phyloP scores from a whole-genome alignment of 805 yeast species.

The Spencermartinsiella europaea region DNA sequence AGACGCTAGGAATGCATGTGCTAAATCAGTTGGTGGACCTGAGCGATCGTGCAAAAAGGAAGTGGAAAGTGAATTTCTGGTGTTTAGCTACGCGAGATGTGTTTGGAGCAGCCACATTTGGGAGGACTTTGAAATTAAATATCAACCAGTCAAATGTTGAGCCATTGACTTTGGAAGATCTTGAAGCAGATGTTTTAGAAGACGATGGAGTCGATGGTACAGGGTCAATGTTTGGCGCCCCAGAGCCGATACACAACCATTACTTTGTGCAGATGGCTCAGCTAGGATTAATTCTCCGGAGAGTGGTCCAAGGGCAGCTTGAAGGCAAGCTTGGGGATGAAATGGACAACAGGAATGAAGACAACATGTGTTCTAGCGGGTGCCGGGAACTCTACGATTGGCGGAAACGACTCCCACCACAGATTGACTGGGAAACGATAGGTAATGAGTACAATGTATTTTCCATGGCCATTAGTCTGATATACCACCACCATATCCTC shows the following conservation, averaged over 20 bases:
- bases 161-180: slow-evolving; percentile 10
- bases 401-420: not conserved
- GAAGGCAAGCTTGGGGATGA: slow-evolving; percentile 2
- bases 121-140: slow-evolving; percentile 12
- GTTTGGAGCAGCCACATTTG: slow-evolving; percentile 11
- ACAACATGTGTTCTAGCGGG: too few species aligned
- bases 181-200: slow-evolving; percentile 8
- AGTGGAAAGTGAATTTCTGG: slow-evolving; percentile 14
- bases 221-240: slow-evolving; percentile 3
- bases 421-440: not conserved
- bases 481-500: slow-evolving; percentile 15
- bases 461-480: slow-evolving; percentile 11
- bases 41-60: slow-evolving; percentile 5
- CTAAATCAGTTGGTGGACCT: slow-evolving; percentile 5
- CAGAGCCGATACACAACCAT: not conserved
- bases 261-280: slow-evolving; percentile 5
- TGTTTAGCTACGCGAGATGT: slow-evolving; percentile 13
- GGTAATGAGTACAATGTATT: not conserved
- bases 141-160: slow-evolving; percentile 15
- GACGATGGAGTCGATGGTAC: too few species aligned
- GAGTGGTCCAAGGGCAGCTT: too few species aligned
- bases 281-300: slow-evolving; percentile 1
- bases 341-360: too few species aligned
- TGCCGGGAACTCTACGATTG: not conserved
- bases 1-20: slow-evolving; percentile 14